phyloP scores from a whole-genome alignment of 306 rosid genomes.

The Acacia crassicarpa region DNA sequence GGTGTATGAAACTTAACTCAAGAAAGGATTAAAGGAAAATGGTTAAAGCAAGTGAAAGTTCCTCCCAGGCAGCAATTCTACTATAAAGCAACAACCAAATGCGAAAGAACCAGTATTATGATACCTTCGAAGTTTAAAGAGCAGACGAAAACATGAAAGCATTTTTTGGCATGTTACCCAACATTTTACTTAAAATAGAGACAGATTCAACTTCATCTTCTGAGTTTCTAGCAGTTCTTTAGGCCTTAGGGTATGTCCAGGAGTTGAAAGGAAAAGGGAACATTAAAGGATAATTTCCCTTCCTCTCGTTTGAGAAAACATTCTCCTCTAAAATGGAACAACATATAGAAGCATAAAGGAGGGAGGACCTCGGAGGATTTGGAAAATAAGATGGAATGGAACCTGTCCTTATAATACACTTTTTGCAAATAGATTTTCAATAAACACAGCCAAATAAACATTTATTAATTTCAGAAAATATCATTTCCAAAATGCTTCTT shows the following conservation, averaged over 20 bases:
- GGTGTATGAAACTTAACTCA: not conserved
- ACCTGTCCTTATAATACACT: not conserved
- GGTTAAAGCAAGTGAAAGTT: not conserved
- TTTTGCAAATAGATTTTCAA: not conserved
- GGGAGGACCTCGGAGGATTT: not conserved
- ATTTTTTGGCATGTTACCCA: not conserved
- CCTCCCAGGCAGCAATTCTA: not conserved
- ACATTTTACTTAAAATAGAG: not conserved
- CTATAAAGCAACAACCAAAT: not conserved
- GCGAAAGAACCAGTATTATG: not conserved
- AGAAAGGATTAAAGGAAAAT: not conserved
- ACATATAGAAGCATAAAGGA: not conserved
- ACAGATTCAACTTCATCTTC: not conserved
- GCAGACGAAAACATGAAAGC: not conserved
- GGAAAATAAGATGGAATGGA: not conserved
- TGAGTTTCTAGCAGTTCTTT: not conserved
- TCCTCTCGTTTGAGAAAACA: not conserved
- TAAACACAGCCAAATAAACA: not conserved
- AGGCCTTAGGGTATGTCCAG: not conserved
- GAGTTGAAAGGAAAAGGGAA: not conserved
- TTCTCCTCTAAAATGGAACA: not conserved
- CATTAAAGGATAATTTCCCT: not conserved
- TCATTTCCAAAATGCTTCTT: not conserved
- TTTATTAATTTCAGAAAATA: not conserved
- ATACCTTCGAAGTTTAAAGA: not conserved